Evolutionary conservation across 176 grass and related monocot genomes (phyloP).

Genomic region (Bonia amplexicaulis): DNA sequence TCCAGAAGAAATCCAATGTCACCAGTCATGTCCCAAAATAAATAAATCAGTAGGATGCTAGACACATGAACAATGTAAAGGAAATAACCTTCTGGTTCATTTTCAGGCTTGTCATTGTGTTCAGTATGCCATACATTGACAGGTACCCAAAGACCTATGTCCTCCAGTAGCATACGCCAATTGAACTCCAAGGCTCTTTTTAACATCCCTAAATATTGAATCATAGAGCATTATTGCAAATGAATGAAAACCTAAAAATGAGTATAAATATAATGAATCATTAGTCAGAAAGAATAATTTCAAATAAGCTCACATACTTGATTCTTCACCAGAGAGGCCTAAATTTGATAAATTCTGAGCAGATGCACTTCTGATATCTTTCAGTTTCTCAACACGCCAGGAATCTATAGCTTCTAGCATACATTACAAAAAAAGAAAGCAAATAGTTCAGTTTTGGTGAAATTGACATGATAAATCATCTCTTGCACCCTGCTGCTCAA

Average conservation of each 20-base stretch:
- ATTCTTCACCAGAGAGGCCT: constrained; percentile 43
- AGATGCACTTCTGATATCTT: constrained; percentile 41
- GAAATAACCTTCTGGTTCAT: constrained; percentile 63
- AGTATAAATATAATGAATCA: background rate
- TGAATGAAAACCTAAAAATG: background rate
- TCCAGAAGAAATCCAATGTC: background rate
- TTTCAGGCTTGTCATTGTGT: constrained; percentile 62
- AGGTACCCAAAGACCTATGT: constrained; percentile 71
- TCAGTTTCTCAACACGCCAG: constrained; percentile 63
- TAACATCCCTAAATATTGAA: constrained; percentile 48
- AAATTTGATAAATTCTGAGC: constrained; percentile 41
- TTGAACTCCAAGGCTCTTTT: constrained; percentile 51
- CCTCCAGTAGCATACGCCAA: constrained; percentile 56
- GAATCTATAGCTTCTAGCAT: constrained; percentile 48
- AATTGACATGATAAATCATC: background rate
- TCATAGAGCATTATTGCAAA: background rate
- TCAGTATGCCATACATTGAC: constrained; percentile 45
- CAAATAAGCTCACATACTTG: constrained; percentile 38
- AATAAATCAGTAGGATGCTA: background rate
- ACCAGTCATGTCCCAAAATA: background rate
- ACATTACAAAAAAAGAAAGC: background rate
- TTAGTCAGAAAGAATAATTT: constrained; percentile 1
- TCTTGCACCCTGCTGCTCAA: background rate
- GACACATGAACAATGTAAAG: constrained; percentile 8
- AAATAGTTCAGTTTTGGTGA: background rate